These are phyloP conservation scores for Kodamaea fukazawae DNA, from an alignment of 805 yeast genomes.

Conservation along the genomic window DNA sequence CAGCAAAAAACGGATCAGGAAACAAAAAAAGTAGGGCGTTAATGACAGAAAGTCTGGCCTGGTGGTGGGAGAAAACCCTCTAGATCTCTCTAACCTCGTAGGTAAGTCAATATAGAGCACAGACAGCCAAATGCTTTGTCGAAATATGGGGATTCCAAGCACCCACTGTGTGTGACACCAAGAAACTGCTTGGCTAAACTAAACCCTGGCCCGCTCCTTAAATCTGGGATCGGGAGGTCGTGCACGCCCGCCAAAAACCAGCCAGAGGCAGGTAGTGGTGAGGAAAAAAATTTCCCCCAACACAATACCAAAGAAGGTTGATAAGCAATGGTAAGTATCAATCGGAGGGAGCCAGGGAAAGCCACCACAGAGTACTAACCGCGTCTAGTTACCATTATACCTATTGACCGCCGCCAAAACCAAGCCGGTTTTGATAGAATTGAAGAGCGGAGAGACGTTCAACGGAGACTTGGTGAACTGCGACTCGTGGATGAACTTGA, in stretches of 20 bases:
- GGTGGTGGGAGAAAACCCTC: too few relatives aligned
- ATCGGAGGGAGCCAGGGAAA: background rate
- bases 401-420: slow-evolving; percentile 88
- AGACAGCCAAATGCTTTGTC: too few relatives aligned
- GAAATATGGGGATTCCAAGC: too few relatives aligned
- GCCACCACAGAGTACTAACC: slow-evolving; percentile 5
- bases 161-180: too few relatives aligned
- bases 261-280: background rate
- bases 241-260: slow-evolving; percentile 3
- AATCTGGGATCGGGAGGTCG: slow-evolving; percentile 1
- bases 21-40: too few relatives aligned
- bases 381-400: slow-evolving; percentile 76
- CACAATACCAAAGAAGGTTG: slow-evolving; percentile 7
- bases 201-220: too few relatives aligned
- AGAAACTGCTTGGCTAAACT: too few relatives aligned
- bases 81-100: too few relatives aligned
- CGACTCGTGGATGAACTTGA: slow-evolving; percentile 95
- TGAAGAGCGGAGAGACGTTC: slow-evolving; percentile 86
- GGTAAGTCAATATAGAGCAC: too few relatives aligned
- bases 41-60: too few relatives aligned
- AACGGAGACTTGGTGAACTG: slow-evolving; percentile 82
- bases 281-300: slow-evolving; percentile 9
- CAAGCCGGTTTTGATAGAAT: slow-evolving; percentile 81
- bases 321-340: slow-evolving; percentile 8
- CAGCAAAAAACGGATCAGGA: too few relatives aligned